Base-by-base conservation (phyloP, 2,329 filamentous ascomycete species). In the Calonectria naviculata region DNA sequence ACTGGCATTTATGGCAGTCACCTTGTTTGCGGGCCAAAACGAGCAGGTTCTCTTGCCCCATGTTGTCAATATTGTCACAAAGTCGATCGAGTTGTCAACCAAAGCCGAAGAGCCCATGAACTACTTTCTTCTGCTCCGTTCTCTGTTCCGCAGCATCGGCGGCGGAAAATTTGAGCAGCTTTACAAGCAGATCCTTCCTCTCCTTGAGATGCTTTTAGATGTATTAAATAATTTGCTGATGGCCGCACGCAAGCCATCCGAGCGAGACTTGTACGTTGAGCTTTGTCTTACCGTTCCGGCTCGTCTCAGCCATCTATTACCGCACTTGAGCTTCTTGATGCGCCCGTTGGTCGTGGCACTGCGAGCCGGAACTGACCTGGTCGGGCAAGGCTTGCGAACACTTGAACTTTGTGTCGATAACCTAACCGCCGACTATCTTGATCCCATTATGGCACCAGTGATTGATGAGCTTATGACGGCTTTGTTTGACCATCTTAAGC, bases 391-490 rank as follows among this genome's bases (percentile, higher is more conserved):
- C 0, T 87, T 99, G 8, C 89, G 97, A 31, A 99, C 97, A 0
- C 86, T 99, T 6, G 97, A 99, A 80, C 89, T 99, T 2, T 99
- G 97, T 79, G 97, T 99, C 21, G 97, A 99, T 74, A 99, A 99
- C 77, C 89, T 99, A 0, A 99, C 97, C 0, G 96, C 97, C 0
- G 97, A 99, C 79, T 99, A 99, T 80, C 87, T 99, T 17, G 97
- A 99, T 78, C 97, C 97, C 0, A 98, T 99, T 78, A 99, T 99
- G 96, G 95, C 96, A 2, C 97, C 97, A 0, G 97, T 98, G 29
- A 98, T 99, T 82, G 96, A 99, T 78, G 97, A 99, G 80, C 87
- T 99, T 52, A 99, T 99, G 97, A 97, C 95, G 56, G 96, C 96
- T 1, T 88, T 99, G 1, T 99, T 97, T 88, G 95, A 98, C 74